phyloP scores from a whole-genome alignment of 306 rosid species.

The Medicago truncatula region MtrunA17r5.0-ANR NC_053046.1:40411001-40411500 shows the following conservation, averaged over 20 bases:
- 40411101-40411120: slow-evolving; percentile 78
- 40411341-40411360: slow-evolving; percentile 65
- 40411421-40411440: slow-evolving; percentile 68
- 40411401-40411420: slow-evolving; percentile 68
- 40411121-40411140: slow-evolving; percentile 76
- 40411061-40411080: slow-evolving; percentile 80
- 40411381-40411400: slow-evolving; percentile 81
- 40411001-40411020: slow-evolving; percentile 74
- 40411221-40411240: slow-evolving; percentile 71
- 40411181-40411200: slow-evolving; percentile 74
- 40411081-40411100: slow-evolving; percentile 81
- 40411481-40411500: slow-evolving; percentile 61
- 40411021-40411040: slow-evolving; percentile 86
- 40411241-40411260: slow-evolving; percentile 89
- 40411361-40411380: slow-evolving; percentile 77
- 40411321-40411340: slow-evolving; percentile 85
- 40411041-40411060: slow-evolving; percentile 69
- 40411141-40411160: slow-evolving; percentile 71
- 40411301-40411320: slow-evolving; percentile 76
- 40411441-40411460: slow-evolving; percentile 77
- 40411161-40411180: slow-evolving; percentile 84
- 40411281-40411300: slow-evolving; percentile 73
- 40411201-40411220: slow-evolving; percentile 66
- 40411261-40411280: slow-evolving; percentile 60
- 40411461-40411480: slow-evolving; percentile 79